Percentiles rank a stretch among this genome's conserved stretches.
Evolutionary conservation across 2,329 filamentous ascomycete genomes (phyloP).

Genomic region (Monosporascus ibericus): DNA sequence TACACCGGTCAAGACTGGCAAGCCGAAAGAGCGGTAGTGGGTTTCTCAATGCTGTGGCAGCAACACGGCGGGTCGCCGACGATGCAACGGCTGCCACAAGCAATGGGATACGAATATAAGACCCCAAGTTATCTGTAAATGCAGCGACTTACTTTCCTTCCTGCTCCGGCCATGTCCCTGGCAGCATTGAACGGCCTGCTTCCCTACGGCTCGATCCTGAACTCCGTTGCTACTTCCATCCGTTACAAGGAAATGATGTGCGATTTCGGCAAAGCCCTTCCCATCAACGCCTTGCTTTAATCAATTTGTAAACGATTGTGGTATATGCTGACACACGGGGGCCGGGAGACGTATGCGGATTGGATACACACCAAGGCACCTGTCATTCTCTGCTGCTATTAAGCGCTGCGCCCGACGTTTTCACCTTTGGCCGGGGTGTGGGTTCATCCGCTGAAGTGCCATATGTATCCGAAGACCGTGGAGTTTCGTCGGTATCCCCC

Average conservation of each 20-base stretch:
- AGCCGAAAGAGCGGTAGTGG: background rate
- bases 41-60: background rate
- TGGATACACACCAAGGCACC: background rate
- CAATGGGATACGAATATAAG: background rate
- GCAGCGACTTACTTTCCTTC: background rate
- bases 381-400: slow-evolving; percentile 6
- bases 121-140: background rate
- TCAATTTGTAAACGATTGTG: slow-evolving; percentile 4
- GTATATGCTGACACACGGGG: background rate
- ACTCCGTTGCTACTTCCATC: slow-evolving; percentile 17
- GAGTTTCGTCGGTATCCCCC: slow-evolving; percentile 35
- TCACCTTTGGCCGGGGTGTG: slow-evolving; percentile 31
- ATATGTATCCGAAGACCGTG: slow-evolving; percentile 26
- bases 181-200: background rate
- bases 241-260: slow-evolving; percentile 18
- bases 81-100: background rate
- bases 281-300: slow-evolving; percentile 22
- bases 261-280: slow-evolving; percentile 13
- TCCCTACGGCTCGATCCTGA: slow-evolving; percentile 5
- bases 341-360: background rate
- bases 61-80: background rate
- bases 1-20: background rate
- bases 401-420: slow-evolving; percentile 8
- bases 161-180: background rate
- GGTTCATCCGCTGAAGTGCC: slow-evolving; percentile 29